Evolutionary conservation across 257 asterid genomes (phyloP), one percentile per base, ranked within the genome.

Genomic region (Nicotiana noctiflora): DNA sequence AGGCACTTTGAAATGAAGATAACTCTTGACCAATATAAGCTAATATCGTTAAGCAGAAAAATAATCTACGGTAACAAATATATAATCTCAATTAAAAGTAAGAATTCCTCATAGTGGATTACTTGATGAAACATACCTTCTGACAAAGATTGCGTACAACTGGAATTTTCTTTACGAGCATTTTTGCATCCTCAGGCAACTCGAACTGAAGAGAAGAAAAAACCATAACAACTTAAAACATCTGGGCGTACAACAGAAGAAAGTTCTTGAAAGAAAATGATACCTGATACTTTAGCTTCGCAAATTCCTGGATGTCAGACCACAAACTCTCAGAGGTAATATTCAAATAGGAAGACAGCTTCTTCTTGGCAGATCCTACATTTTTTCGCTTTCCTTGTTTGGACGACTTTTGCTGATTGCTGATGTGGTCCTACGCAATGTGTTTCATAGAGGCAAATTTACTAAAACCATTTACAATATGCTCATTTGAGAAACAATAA

Each of bases 201-300:
- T 90, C 94, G 86, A 93, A 92, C 98, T 94, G 90, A 87, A 89
- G 53, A 56, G 77, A 59, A 70, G 49, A 78, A 31, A 31, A 63
- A 57, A 40, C 72, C 63, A 46, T 53, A 68, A 76, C 49, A 77
- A 21, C 62, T 62, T 52, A 15, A 79, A 25, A 75, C 51, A 68
- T 23, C 66, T 53, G 40, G 8, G 27, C 9, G 59, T 77, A 57
- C 79, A 37, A 60, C 40, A 31, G 32, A 13, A 83, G 37, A 61
- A 76, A 65, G 14, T 59, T 79, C 29, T 55, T 12, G 51, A 52
- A 82, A 65, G 66, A 29, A 63, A 53, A 77, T 79, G 77, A 77
- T 84, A 94, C 98, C 98, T 92, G 95, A 87, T 93, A 94, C 83
- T 94, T 94, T 75, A 89, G 89, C 83, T 90, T 90, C 49, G 98